Evolutionary conservation across 441 rosid species (phyloP).

Genomic region (Metrosideros polymorpha): DNA sequence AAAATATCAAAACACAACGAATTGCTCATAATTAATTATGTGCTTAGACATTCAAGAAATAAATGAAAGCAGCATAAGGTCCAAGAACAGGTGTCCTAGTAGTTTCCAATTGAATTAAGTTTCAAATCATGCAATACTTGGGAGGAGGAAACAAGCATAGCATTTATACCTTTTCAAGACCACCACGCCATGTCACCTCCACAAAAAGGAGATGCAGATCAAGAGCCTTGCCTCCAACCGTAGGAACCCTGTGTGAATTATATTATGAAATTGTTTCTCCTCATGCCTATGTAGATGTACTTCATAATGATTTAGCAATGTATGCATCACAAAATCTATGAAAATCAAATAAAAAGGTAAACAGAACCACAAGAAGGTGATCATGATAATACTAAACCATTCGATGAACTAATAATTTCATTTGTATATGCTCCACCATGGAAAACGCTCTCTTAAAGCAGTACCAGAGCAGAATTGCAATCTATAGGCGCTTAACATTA

Average conservation of each 20-base stretch:
- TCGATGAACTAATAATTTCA: background rate
- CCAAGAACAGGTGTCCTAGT: background rate
- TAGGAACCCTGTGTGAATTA: slow-evolving; percentile 48
- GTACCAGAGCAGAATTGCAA: background rate
- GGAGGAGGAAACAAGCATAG: background rate
- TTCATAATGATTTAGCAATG: background rate
- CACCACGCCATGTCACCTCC: slow-evolving; percentile 89
- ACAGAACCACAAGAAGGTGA: background rate
- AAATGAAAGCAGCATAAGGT: background rate
- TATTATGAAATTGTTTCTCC: background rate
- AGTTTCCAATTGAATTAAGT: background rate
- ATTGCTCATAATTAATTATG: background rate
- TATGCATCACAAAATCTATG: background rate
- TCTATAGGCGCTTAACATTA: background rate
- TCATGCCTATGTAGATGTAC: background rate
- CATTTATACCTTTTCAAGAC: slow-evolving; percentile 62
- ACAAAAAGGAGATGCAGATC: slow-evolving; percentile 77
- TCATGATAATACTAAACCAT: background rate
- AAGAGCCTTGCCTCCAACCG: slow-evolving; percentile 71
- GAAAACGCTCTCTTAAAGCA: background rate
- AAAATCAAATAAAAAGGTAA: background rate
- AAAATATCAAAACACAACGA: background rate
- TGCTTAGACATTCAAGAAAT: background rate
- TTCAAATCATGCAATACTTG: background rate
- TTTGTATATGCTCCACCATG: background rate